Percentiles rank a stretch among this genome's conserved stretches.
phyloP scores from a whole-genome alignment of 1,284 basidiomycete species.

The Meripilus lineatus region DNA sequence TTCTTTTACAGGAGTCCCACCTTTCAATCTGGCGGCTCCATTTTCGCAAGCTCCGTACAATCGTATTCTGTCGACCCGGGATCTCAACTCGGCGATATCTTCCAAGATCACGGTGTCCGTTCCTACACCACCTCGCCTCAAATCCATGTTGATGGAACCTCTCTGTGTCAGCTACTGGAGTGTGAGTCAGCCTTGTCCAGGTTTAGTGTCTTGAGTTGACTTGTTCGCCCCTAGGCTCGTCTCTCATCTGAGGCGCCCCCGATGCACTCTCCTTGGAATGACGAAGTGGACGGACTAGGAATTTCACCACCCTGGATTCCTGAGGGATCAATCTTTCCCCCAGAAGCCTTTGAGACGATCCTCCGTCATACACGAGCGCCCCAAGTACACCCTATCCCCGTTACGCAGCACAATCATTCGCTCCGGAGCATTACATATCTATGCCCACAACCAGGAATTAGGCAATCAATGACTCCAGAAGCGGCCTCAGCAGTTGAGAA shows the following conservation, averaged over 20 bases:
- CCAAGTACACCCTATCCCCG: background rate
- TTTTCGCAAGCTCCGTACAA: too few relatives aligned
- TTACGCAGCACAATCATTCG: background rate
- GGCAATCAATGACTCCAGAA: background rate
- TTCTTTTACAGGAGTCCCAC: too few relatives aligned
- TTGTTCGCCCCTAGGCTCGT: slow-evolving; percentile 23
- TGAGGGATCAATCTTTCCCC: slow-evolving; percentile 47
- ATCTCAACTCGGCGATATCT: too few relatives aligned
- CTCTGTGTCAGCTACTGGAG: slow-evolving; percentile 47
- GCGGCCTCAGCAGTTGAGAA: too few relatives aligned
- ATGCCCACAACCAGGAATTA: slow-evolving; percentile 8
- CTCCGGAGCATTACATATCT: background rate
- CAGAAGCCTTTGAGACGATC: slow-evolving; percentile 31
- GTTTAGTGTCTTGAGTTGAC: slow-evolving; percentile 7
- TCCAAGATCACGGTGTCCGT: slow-evolving; percentile 7
- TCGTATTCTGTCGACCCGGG: too few relatives aligned
- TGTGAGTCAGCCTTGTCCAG: slow-evolving; percentile 31
- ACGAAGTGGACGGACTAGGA: slow-evolving; percentile 25
- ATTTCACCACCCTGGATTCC: slow-evolving; percentile 37
- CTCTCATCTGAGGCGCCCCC: slow-evolving; percentile 30
- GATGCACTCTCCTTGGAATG: slow-evolving; percentile 43
- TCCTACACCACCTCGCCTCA: slow-evolving; percentile 50
- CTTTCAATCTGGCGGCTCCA: too few relatives aligned
- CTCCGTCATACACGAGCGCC: slow-evolving; percentile 20
- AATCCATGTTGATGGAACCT: slow-evolving; percentile 43